Evolutionary conservation across 768 basidiomycete species (phyloP).

Genomic region (Tulasnella sp.): DNA sequence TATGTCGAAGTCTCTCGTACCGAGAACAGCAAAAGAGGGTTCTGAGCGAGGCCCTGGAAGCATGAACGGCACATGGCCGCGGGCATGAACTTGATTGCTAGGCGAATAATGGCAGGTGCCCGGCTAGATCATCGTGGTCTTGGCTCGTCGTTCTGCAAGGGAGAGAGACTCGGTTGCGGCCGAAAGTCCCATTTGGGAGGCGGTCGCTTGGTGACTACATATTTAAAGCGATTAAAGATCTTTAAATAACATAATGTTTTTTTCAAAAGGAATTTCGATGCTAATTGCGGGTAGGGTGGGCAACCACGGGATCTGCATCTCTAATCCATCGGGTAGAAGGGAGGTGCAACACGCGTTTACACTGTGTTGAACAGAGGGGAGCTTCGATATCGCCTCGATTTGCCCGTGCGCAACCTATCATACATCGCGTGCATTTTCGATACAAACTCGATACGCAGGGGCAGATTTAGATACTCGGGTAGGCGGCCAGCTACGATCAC

Average conservation of each 20-base stretch:
- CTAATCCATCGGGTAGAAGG: neutral
- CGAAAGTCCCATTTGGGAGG: neutral
- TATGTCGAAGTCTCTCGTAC: neutral
- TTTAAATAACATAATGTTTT: neutral
- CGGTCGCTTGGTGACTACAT: neutral
- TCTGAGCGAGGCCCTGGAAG: neutral
- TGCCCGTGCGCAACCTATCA: neutral
- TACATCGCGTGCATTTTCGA: neutral
- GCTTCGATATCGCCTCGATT: conserved; percentile 1
- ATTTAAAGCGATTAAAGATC: neutral
- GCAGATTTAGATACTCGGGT: neutral
- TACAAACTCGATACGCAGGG: neutral
- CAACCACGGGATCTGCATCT: neutral
- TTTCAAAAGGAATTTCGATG: neutral
- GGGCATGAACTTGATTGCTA: neutral
- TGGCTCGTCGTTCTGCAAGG: neutral
- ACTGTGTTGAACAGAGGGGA: neutral
- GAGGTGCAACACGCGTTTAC: neutral
- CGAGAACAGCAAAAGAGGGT: neutral
- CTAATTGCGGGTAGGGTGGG: neutral
- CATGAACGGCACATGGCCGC: neutral
- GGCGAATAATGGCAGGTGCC: neutral
- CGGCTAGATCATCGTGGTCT: neutral
- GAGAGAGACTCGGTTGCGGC: neutral
- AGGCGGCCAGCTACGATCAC: neutral